Base-by-base conservation (phyloP, 2,329 filamentous ascomycete species). In the Taxawa tesnikishii region DNA sequence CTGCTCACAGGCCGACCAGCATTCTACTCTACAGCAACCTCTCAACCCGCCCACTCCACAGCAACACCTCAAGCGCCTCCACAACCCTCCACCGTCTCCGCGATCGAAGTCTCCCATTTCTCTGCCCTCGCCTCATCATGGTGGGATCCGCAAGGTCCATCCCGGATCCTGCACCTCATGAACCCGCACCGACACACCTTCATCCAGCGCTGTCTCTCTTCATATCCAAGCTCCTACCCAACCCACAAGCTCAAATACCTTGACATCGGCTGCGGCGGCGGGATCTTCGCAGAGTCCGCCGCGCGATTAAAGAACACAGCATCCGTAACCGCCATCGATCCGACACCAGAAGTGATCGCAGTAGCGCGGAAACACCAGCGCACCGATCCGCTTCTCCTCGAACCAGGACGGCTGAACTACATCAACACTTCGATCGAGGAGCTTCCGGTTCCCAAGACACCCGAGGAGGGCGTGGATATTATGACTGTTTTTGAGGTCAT, bases 111-210 rank as follows among this genome's bases (percentile, higher is more conserved):
- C 42, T 82, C 81, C 12, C 90, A 98, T 65, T 98, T 98, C 71
- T 85, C 85, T 50, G 75, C 76, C 41, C 83, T 98, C 49, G 90
- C 90, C 43, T 83, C 82, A 43, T 79, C 79, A 48, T 98, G 90
- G 90, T 98, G 90, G 90, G 87, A 96, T 58, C 83, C 88, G 2
- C 77, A 94, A 51, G 90, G 90, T 31, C 79, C 88, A 5, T 94
- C 85, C 4, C 76, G 88, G 24, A 75, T 94, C 37, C 75, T 98
- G 2, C 90, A 98, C 58, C 78, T 94, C 44, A 96, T 98, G 88
- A 96, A 98, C 61, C 90, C 90, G 2, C 73, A 94, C 28, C 85
- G 90, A 19, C 87, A 96, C 62, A 77, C 85, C 59, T 96, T 96
- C 60, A 90, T 94, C 55, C 68, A 68, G 14, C 60, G 64, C 40